Percentiles rank a stretch among this genome's conserved stretches.
phyloP scores from a whole-genome alignment of 1,139 yeast genomes.

The Meyerozyma elateridarum region DNA sequence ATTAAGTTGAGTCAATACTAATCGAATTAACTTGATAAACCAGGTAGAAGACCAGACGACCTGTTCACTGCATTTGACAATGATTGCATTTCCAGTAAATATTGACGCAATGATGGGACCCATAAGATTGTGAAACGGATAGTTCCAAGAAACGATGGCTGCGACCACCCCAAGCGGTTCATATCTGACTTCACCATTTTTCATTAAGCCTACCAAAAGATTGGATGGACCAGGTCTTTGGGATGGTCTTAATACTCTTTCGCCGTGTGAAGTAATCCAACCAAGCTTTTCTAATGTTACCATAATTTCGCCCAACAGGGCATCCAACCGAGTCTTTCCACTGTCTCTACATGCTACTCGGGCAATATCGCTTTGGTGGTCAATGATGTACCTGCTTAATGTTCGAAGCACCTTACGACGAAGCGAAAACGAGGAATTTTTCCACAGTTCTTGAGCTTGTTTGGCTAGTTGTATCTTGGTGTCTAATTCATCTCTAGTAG shows the following conservation, averaged over 20 bases:
- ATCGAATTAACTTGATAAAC: constrained; percentile 64
- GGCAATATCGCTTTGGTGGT: constrained; percentile 82
- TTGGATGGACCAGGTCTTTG: constrained; percentile 85
- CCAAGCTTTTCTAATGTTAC: constrained; percentile 88
- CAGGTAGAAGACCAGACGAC: constrained; percentile 92
- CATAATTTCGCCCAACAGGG: constrained; percentile 92
- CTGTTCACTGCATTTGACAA: constrained; percentile 90
- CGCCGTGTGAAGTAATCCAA: constrained; percentile 88
- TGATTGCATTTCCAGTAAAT: constrained; percentile 86
- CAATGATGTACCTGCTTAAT: constrained; percentile 63
- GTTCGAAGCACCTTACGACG: constrained; percentile 71
- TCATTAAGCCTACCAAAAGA: constrained; percentile 62
- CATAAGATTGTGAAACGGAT: constrained; percentile 87
- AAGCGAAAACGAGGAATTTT: constrained; percentile 48
- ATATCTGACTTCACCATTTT: constrained; percentile 87
- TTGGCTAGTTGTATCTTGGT: constrained; percentile 49
- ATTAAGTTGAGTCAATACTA: constrained; percentile 68
- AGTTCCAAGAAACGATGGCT: constrained; percentile 94
- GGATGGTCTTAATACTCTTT: constrained; percentile 62
- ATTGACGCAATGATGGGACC: constrained; percentile 89
- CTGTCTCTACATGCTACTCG: constrained; percentile 93
- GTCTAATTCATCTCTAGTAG: constrained; percentile 67
- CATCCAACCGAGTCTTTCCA: constrained; percentile 93
- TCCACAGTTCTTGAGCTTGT: constrained; percentile 61
- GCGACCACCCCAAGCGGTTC: constrained; percentile 90